Base-by-base conservation (phyloP, 495 filamentous ascomycete genomes). In the Penicillium crystallinum region DNA sequence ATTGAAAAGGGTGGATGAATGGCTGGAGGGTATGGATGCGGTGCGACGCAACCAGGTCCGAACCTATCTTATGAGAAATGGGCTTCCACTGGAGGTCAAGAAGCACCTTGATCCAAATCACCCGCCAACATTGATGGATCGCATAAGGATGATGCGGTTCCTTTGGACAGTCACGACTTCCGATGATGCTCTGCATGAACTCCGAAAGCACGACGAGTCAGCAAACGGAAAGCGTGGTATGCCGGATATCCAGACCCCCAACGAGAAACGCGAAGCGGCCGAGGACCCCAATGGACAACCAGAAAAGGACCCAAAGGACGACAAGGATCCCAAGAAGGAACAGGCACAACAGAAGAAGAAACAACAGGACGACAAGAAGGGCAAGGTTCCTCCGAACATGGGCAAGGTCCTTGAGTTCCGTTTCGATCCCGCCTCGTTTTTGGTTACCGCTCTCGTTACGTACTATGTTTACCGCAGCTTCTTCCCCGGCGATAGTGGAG, bases 391-490 rank as follows among this genome's bases (percentile, higher is more conserved):
- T 19, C 44, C 54, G 21, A 57, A 66, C 29, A 54, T 55, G 37
- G 55, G 60, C 29, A 67, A 61, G n/a, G 58, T 73, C 0, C 64
- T 68, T 18, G 74, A 80, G 34, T 70, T 84, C 61, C 77, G 77
- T 39, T 59, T 85, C 49, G 83, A 87, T 66, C 71, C 74, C 31
- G 67, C 66, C 36, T 79, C 79, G 14, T 72, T 83, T 53, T 54
- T 86, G 15, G 62, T 82, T 10, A 73, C 76, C 37, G 65, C 78
- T 6, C 71, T 91, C 47, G 61, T 87, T 7, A 70, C 83, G 8
- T 91, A 85, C 59, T 71, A 85, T 40, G 57, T 81, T 48, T 85
- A 83, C 59, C 76, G 78, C 11, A 77, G 77, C 46, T 57, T 88
- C 18, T 75, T 81, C 43, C 80, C 89, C 23, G 79, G 77, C 11